These are phyloP conservation scores for Podospora appendiculata DNA, from an alignment of 495 filamentous ascomycete genomes.

Conservation along the genomic window DNA sequence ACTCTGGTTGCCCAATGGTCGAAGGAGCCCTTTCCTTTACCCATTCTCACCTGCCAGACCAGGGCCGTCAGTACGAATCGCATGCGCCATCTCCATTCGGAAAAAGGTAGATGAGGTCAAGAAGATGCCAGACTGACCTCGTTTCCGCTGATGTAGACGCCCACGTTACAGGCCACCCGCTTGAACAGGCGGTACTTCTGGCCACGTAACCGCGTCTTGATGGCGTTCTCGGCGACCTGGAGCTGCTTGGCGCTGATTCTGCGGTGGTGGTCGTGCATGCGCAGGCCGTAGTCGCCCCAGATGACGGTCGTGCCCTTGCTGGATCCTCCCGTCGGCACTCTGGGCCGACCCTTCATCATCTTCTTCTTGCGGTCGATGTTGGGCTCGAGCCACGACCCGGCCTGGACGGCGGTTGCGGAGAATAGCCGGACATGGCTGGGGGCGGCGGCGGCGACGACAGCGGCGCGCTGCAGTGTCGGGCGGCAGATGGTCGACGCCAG, in stretches of 20 bases:
- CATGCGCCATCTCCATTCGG: not conserved
- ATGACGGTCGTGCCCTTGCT: constrained; percentile 87
- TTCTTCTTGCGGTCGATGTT: constrained; percentile 66
- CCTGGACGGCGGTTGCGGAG: constrained; percentile 56
- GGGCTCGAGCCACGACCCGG: constrained; percentile 73
- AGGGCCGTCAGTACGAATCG: constrained; percentile 10
- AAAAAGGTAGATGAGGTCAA: not conserved
- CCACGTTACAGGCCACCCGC: constrained; percentile 81
- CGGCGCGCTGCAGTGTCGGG: not conserved
- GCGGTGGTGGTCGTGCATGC: constrained; percentile 88
- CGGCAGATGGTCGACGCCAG: constrained; percentile 18
- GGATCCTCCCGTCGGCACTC: constrained; percentile 85
- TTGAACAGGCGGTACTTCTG: constrained; percentile 90
- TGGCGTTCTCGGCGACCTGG: constrained; percentile 84
- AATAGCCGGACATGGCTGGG: constrained; percentile 51
- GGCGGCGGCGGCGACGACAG: constrained; percentile 3
- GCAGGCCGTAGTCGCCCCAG: constrained; percentile 94
- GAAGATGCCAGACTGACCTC: constrained; percentile 46
- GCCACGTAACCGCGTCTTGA: constrained; percentile 79
- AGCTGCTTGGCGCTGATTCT: constrained; percentile 81
- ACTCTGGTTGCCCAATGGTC: constrained; percentile 92
- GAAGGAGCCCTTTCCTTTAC: constrained; percentile 95
- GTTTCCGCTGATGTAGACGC: constrained; percentile 91
- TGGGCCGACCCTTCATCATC: constrained; percentile 82
- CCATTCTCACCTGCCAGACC: constrained; percentile 67